Conservation (phyloP, 768 basidiomycete genomes). For the Cytidiella melzeri region DNA sequence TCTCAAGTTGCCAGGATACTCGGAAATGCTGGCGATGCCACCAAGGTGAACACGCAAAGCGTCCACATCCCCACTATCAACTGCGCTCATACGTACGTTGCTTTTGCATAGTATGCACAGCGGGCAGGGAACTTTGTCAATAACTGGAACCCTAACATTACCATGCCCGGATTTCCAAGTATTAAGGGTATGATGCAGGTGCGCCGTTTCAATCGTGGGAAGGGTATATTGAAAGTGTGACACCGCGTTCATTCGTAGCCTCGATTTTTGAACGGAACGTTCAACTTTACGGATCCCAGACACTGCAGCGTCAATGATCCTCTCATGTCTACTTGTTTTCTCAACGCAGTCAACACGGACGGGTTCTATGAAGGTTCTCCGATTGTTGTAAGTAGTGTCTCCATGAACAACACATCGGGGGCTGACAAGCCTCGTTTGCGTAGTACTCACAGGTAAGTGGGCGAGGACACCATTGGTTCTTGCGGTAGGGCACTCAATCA, state of each 20-base stretch:
- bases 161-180: slow-evolving; percentile 38
- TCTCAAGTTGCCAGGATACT: slow-evolving; percentile 56
- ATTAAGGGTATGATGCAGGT: slow-evolving; percentile 62
- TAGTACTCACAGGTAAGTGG: slow-evolving; percentile 51
- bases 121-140: slow-evolving; percentile 54
- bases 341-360: slow-evolving; percentile 48
- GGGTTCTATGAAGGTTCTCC: slow-evolving; percentile 66
- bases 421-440: neutral
- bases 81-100: too few relatives aligned
- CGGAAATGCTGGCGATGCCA: slow-evolving; percentile 41
- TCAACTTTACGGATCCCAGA: slow-evolving; percentile 59
- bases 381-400: slow-evolving; percentile 35
- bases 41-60: slow-evolving; percentile 39
- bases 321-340: slow-evolving; percentile 48
- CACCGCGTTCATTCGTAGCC: too few relatives aligned
- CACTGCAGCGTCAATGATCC: slow-evolving; percentile 65
- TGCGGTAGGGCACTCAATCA: too few relatives aligned
- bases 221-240: too few relatives aligned
- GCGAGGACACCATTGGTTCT: too few relatives aligned
- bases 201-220: too few relatives aligned
- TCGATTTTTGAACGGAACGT: slow-evolving; percentile 49
- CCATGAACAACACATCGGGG: neutral
- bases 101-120: slow-evolving; percentile 38
- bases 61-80: neutral
- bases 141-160: slow-evolving; percentile 52